Conservation (phyloP, 495 filamentous ascomycete species). For the Neurospora tetrasperma region DNA sequence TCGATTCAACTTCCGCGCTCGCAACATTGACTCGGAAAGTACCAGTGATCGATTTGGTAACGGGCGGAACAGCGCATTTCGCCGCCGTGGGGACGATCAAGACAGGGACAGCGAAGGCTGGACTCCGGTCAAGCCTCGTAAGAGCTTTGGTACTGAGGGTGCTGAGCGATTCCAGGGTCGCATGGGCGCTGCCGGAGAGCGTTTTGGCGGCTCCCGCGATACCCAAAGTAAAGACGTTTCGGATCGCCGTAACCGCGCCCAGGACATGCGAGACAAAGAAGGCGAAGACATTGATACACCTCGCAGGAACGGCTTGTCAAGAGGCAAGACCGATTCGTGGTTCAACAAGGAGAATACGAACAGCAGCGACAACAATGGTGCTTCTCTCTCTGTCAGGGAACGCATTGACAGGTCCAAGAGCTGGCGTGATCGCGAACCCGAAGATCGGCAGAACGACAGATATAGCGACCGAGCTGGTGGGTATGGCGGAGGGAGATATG, state of each 20-base stretch:
- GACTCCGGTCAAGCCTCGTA: constrained; percentile 52
- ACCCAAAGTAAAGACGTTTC: constrained; percentile 25
- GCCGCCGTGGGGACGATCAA: constrained; percentile 44
- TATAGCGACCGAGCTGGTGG: constrained; percentile 24
- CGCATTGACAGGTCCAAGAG: constrained; percentile 49
- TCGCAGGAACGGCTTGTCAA: constrained; percentile 44
- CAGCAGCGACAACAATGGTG: constrained; percentile 22
- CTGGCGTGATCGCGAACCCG: constrained; percentile 57
- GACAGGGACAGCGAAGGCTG: constrained; percentile 48
- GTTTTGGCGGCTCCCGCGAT: constrained; percentile 19
- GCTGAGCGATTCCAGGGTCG: constrained; percentile 51
- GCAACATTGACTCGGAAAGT: constrained; percentile 58
- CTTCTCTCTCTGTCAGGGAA: constrained; percentile 40
- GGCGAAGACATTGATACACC: constrained; percentile 41
- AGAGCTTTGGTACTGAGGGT: constrained; percentile 54
- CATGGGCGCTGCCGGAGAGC: constrained; percentile 36
- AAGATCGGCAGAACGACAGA: constrained; percentile 35
- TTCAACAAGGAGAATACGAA: constrained; percentile 24
- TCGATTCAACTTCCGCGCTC: constrained; percentile 55
- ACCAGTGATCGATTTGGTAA: constrained; percentile 39
- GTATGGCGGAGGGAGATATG: constrained; percentile 38
- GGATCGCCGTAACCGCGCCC: constrained; percentile 32
- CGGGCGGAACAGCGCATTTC: constrained; percentile 36
- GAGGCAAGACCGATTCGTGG: constrained; percentile 37
- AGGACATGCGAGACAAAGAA: constrained; percentile 43